Evolutionary conservation across 352 stramenopile genomes (phyloP), one percentile per base, ranked within the genome.

Genomic region (Pythium diclinum): DNA sequence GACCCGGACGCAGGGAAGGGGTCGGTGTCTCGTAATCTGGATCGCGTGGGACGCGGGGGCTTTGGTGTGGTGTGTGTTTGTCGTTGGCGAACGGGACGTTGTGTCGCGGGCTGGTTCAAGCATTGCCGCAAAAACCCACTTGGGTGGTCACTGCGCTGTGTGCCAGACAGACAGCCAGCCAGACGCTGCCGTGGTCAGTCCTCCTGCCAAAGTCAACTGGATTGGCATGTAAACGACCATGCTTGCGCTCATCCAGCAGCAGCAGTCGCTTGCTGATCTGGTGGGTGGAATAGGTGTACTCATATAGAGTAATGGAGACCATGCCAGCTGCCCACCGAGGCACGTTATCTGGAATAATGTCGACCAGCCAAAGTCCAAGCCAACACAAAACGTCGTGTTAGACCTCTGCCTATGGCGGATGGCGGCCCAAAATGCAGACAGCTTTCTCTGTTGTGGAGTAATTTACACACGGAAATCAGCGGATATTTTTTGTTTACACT

Each of bases 51-150:
- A 44, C 33, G 33, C 33, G 10, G 2, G 10, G 33, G 36, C 36
- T 42, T 42, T 10, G 33, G 33, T 38, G 0, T 38, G 33, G 33
- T 38, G 33, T 46, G 38, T 46, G 38, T 46, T 9, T 46, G 38
- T 47, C 40, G 40, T 47, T 14, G 40, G 40, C 40, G 40, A 47
- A 47, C 40, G 40, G 40, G 40, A 47, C 40, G 40, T 47, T 47
- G 40, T 47, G 40, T 47, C 17, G 40, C 40, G 40, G 40, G 40
- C 40, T 16, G 40, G 40, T 42, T 42, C 36, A 42, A 42, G 36
- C 36, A 42, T 14, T 17, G 1, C 1, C 2, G 13, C 36, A 42
- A 42, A 42, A 47, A 47, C 40, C 40, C 40, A 23, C 40, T 14
- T 47, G 40, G 40, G 17, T 42, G 36, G 16, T 42, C 36, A 17